Percentiles rank a stretch among this genome's conserved stretches.
Conservation (phyloP, 2,329 filamentous ascomycete genomes). For the Chaetomium olivaceum region DNA sequence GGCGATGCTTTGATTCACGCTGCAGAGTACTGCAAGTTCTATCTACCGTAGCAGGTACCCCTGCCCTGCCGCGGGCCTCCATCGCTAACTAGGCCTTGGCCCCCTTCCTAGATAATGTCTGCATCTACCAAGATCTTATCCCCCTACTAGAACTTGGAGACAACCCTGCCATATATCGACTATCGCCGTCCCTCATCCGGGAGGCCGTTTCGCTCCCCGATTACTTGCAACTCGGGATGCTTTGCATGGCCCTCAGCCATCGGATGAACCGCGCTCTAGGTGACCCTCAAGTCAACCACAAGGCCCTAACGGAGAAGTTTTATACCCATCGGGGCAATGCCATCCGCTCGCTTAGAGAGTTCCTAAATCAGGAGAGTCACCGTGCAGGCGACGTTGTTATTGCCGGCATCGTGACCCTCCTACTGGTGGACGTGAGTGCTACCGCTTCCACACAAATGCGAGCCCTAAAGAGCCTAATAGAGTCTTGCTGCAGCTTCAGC, state of each 20-base stretch:
- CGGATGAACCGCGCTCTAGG: conserved; percentile 36
- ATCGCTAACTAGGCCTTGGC: background rate
- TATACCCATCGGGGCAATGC: conserved; percentile 37
- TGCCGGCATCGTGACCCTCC: conserved; percentile 38
- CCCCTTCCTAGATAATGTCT: background rate
- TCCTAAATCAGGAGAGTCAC: conserved; percentile 30
- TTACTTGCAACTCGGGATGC: conserved; percentile 8
- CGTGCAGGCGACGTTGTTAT: conserved; percentile 35
- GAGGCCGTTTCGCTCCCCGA: background rate
- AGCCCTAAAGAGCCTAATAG: too few species aligned
- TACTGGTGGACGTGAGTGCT: conserved; percentile 39
- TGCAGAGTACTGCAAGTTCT: conserved; percentile 17
- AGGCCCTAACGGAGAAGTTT: conserved; percentile 34
- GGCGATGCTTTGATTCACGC: conserved; percentile 1
- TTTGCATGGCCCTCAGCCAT: conserved; percentile 35
- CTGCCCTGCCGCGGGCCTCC: too few species aligned
- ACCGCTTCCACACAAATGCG: background rate
- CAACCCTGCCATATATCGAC: conserved; percentile 9
- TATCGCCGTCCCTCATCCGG: background rate
- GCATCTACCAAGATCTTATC: conserved; percentile 10
- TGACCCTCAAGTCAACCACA: conserved; percentile 16
- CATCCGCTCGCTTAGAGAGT: conserved; percentile 37
- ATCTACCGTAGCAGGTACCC: background rate
- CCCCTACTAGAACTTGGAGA: conserved; percentile 13
- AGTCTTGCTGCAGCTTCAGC: conserved; percentile 32